Conservation (phyloP, 805 yeast genomes). For the Metschnikowia peoriensis region DNA sequence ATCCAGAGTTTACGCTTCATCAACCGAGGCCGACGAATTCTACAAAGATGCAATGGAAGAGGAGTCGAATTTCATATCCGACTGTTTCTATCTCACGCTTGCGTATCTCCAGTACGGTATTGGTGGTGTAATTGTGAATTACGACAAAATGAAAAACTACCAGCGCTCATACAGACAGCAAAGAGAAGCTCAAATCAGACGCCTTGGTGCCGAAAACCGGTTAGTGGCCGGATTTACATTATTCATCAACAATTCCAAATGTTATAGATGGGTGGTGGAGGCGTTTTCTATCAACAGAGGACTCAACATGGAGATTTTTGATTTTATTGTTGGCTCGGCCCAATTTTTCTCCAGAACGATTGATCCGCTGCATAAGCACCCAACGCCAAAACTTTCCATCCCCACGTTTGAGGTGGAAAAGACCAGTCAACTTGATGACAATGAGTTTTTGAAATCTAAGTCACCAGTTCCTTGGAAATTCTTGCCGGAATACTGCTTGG, state of each 20-base stretch:
- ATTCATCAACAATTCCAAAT: conserved; percentile 36
- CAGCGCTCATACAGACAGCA: conserved; percentile 48
- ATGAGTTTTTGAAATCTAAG: conserved; percentile 62
- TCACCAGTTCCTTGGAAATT: conserved; percentile 77
- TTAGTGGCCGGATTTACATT: conserved; percentile 35
- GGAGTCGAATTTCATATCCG: conserved; percentile 80
- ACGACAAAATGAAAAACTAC: conserved; percentile 51
- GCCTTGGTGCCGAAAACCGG: conserved; percentile 11
- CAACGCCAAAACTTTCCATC: conserved; percentile 47
- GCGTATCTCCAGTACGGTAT: conserved; percentile 85
- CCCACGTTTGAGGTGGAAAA: conserved; percentile 56
- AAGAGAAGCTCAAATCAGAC: conserved; percentile 11
- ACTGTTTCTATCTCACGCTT: conserved; percentile 77
- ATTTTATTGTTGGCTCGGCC: conserved; percentile 72
- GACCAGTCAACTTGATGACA: conserved; percentile 69
- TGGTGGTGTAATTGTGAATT: conserved; percentile 66
- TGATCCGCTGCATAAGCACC: conserved; percentile 70
- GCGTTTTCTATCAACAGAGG: conserved; percentile 58
- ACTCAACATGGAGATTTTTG: conserved; percentile 66
- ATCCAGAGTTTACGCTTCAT: conserved; percentile 76
- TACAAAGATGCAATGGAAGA: conserved; percentile 40
- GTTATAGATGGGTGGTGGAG: conserved; percentile 55
- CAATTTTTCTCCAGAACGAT: conserved; percentile 68
- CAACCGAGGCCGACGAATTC: conserved; percentile 62
- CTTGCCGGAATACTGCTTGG: conserved; percentile 82